These are phyloP conservation scores for Mucor piriformis DNA, from an alignment of 371 early-diverging fungal species.

Conservation along the genomic window DNA sequence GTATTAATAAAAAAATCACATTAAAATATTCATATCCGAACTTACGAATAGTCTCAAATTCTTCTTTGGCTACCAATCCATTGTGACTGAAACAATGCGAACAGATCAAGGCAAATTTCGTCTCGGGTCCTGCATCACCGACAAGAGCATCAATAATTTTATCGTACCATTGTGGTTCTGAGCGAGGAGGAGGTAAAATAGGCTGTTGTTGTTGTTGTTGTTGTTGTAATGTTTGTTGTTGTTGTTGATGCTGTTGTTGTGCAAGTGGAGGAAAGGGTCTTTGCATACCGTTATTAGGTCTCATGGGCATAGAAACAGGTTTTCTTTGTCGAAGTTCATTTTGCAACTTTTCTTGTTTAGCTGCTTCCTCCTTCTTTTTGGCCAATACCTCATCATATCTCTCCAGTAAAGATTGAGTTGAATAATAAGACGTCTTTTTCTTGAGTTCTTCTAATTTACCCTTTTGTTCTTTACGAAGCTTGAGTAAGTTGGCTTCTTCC, in stretches of 20 bases:
- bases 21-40: background rate
- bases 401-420: conserved; percentile 89
- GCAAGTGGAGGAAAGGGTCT: conserved; percentile 3
- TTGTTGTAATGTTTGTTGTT: conserved; percentile 2
- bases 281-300: conserved; percentile 1
- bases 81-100: conserved; percentile 88
- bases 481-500: conserved; percentile 56
- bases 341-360: conserved; percentile 2
- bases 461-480: conserved; percentile 61
- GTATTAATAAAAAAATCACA: background rate
- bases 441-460: conserved; percentile 87
- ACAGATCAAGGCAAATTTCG: conserved; percentile 93
- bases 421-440: conserved; percentile 84
- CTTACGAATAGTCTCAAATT: conserved; percentile 74
- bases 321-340: conserved; percentile 20
- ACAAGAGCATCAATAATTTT: conserved; percentile 85
- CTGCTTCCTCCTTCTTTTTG: conserved; percentile 28
- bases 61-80: conserved; percentile 87
- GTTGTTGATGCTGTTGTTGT: conserved; percentile 16
- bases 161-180: conserved; percentile 72
- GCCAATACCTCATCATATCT: conserved; percentile 67
- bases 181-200: conserved; percentile 17
- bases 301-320: conserved; percentile 20
- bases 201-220: conserved; percentile 19
- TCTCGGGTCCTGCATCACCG: conserved; percentile 82